Percentiles rank a stretch among this genome's conserved stretches.
Conservation (phyloP, 2,329 filamentous ascomycete genomes). For the Coniochaeta prunicola region DNA sequence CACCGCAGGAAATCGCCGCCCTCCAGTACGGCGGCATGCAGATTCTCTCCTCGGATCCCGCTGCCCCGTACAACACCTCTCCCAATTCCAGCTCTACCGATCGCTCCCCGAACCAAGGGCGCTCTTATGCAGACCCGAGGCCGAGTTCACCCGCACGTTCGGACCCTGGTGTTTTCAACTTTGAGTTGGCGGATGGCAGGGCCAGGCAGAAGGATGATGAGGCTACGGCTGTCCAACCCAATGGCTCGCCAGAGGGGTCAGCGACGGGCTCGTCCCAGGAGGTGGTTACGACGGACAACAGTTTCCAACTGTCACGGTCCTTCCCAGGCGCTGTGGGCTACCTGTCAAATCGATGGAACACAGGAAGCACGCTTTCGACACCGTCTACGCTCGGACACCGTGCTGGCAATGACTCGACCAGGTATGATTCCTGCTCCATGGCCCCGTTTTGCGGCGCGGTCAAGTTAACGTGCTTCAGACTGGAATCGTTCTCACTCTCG, state of each 20-base stretch:
- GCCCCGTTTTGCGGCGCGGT: background rate
- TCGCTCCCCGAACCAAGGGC: background rate
- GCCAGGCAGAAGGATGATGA: constrained; percentile 4
- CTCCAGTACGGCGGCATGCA: constrained; percentile 49
- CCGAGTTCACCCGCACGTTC: background rate
- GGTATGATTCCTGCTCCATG: constrained; percentile 26
- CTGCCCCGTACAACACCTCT: constrained; percentile 19
- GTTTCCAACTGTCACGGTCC: constrained; percentile 24
- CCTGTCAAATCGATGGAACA: constrained; percentile 50
- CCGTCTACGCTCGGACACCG: constrained; percentile 32
- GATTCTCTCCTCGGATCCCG: constrained; percentile 39
- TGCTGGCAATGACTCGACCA: constrained; percentile 33
- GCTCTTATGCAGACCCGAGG: background rate
- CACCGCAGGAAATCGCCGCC: constrained; percentile 66
- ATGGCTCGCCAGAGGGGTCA: background rate
- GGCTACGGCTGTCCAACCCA: background rate
- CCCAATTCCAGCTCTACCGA: background rate
- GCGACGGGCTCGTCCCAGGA: background rate
- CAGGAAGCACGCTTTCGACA: constrained; percentile 42
- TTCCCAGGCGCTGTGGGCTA: constrained; percentile 41
- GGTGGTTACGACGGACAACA: background rate
- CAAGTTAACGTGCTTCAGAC: constrained; percentile 21
- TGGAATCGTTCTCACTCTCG: constrained; percentile 35
- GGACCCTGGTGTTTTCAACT: background rate
- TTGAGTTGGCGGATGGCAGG: background rate